Evolutionary conservation across 2,329 filamentous ascomycete genomes (phyloP).

Genomic region (Diaporthe eres): DNA sequence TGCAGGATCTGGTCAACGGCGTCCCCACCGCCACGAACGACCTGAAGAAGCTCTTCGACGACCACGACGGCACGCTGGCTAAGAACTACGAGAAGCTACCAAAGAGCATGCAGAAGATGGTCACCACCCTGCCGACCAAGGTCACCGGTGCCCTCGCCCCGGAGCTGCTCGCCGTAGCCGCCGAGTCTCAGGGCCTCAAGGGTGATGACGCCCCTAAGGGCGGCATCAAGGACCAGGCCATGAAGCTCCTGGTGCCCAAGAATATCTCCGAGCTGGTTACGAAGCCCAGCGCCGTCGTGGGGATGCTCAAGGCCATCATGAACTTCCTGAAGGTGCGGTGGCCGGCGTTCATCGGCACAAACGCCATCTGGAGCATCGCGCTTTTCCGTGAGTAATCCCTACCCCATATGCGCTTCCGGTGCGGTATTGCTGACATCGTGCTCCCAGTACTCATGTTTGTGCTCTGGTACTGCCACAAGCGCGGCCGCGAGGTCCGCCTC

Average conservation of each 20-base stretch:
- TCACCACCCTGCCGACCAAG: constrained; percentile 87
- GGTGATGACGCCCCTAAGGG: constrained; percentile 63
- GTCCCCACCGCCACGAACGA: constrained; percentile 95
- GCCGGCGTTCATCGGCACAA: constrained; percentile 92
- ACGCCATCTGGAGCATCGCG: constrained; percentile 90
- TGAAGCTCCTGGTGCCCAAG: constrained; percentile 78
- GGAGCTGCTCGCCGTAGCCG: constrained; percentile 84
- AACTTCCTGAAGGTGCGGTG: constrained; percentile 89
- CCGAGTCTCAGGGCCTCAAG: constrained; percentile 79
- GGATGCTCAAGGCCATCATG: constrained; percentile 90
- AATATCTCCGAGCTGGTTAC: constrained; percentile 85
- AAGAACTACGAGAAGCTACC: constrained; percentile 78
- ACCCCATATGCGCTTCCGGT: background rate
- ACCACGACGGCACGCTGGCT: constrained; percentile 72
- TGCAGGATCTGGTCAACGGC: constrained; percentile 93
- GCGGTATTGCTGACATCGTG: background rate
- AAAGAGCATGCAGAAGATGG: constrained; percentile 84
- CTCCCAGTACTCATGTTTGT: constrained; percentile 86
- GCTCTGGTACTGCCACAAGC: constrained; percentile 98
- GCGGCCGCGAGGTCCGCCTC: constrained; percentile 87
- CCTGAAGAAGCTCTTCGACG: constrained; percentile 75
- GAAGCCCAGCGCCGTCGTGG: constrained; percentile 88
- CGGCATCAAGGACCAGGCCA: constrained; percentile 64
- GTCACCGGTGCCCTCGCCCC: constrained; percentile 82
- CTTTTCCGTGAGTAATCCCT: constrained; percentile 78